These are phyloP conservation scores for Camelina sativa DNA, from an alignment of 345 rosid genomes.

Conservation along the genomic window DNA sequence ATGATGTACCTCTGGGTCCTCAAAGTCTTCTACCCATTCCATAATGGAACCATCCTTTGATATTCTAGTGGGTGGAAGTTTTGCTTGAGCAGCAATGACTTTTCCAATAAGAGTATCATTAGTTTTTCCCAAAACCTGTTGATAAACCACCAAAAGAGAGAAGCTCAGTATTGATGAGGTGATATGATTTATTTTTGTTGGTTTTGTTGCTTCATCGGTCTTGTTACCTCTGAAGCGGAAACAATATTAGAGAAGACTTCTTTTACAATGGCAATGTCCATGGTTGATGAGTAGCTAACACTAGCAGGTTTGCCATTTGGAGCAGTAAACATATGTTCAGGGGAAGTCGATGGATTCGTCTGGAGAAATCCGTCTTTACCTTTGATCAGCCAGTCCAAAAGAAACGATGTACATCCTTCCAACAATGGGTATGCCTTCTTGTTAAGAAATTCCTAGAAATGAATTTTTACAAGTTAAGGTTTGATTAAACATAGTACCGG, in stretches of 20 bases:
- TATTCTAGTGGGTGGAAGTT: slow-evolving; percentile 71
- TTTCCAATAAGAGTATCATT: slow-evolving; percentile 59
- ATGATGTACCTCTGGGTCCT: slow-evolving; percentile 81
- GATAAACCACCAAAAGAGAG: slow-evolving; percentile 23
- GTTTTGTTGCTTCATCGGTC: slow-evolving; percentile 17
- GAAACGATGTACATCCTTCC: slow-evolving; percentile 79
- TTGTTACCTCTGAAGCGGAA: slow-evolving; percentile 82
- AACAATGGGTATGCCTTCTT: slow-evolving; percentile 79
- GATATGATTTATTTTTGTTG: not conserved
- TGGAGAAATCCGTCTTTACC: slow-evolving; percentile 75
- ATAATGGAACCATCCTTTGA: slow-evolving; percentile 85
- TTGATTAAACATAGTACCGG: not conserved
- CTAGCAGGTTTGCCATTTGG: slow-evolving; percentile 82
- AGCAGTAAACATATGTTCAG: slow-evolving; percentile 80
- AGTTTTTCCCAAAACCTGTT: slow-evolving; percentile 65
- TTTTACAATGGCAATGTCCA: slow-evolving; percentile 85
- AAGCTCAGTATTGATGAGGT: slow-evolving; percentile 18
- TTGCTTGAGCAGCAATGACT: slow-evolving; percentile 65
- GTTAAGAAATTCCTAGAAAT: slow-evolving; percentile 72
- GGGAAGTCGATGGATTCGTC: slow-evolving; percentile 97
- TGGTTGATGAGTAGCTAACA: slow-evolving; percentile 95
- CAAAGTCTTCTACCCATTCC: slow-evolving; percentile 95
- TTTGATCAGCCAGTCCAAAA: slow-evolving; percentile 92
- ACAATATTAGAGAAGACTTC: slow-evolving; percentile 75
- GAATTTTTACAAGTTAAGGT: slow-evolving; percentile 15